Conservation (phyloP, 441 rosid genomes). For the Populus hybrid region DNA sequence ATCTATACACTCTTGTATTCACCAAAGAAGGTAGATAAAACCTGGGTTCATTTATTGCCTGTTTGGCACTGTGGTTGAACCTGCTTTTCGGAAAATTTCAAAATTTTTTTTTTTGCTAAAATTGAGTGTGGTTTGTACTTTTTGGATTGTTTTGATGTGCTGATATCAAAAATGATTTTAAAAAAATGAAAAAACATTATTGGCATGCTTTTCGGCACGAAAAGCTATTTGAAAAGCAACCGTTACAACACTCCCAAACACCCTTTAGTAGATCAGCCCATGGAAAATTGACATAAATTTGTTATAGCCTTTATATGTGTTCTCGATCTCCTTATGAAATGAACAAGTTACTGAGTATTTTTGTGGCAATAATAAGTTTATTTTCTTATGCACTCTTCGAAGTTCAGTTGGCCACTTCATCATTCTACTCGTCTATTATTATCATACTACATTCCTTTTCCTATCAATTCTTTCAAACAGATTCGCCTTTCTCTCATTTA, state of each 20-base stretch:
- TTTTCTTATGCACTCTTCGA: background rate
- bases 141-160: too few species aligned
- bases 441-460: background rate
- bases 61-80: too few species aligned
- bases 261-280: background rate
- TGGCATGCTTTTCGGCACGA: too few species aligned
- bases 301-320: background rate
- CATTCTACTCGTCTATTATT: background rate
- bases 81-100: too few species aligned
- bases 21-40: background rate
- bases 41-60: background rate
- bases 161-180: too few species aligned
- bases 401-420: background rate
- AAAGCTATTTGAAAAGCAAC: too few species aligned
- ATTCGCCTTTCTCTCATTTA: conserved; percentile 21
- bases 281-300: background rate
- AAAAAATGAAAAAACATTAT: too few species aligned
- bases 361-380: background rate
- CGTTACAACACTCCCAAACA: too few species aligned
- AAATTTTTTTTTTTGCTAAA: too few species aligned
- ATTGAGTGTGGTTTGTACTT: too few species aligned
- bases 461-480: conserved; percentile 15
- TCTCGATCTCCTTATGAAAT: background rate
- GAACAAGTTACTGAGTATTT: background rate
- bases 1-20: background rate